phyloP scores from a whole-genome alignment of 345 rosid genomes.

The Triadica sebifera region DNA sequence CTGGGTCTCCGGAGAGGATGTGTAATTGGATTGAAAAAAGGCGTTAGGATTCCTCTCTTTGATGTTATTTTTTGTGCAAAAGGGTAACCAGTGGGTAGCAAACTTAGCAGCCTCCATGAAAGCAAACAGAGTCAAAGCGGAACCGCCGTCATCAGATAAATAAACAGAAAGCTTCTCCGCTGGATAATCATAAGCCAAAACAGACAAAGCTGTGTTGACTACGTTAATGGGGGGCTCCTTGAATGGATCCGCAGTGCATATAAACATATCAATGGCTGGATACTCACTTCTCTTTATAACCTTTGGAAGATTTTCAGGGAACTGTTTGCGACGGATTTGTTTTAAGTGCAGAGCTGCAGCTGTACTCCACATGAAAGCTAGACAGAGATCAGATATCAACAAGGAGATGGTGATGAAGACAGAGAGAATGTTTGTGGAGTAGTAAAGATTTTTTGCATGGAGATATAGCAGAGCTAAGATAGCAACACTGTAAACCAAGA shows the following conservation, averaged over 20 bases:
- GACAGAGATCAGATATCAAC: constrained; percentile 47
- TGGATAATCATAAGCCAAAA: constrained; percentile 81
- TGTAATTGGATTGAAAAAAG: not conserved
- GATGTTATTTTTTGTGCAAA: constrained; percentile 6
- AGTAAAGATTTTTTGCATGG: constrained; percentile 28
- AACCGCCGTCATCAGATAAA: constrained; percentile 31
- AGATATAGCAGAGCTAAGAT: constrained; percentile 11
- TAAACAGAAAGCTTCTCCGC: constrained; percentile 58
- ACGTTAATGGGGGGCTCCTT: constrained; percentile 38
- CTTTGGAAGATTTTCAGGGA: constrained; percentile 15
- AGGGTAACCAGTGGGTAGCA: constrained; percentile 26
- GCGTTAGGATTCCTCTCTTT: constrained; percentile 14
- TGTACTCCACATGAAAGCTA: constrained; percentile 64
- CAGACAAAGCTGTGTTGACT: constrained; percentile 71
- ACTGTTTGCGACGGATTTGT: constrained; percentile 43
- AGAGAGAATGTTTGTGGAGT: constrained; percentile 15
- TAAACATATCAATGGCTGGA: constrained; percentile 51
- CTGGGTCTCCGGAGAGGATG: not conserved
- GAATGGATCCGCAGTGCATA: constrained; percentile 43
- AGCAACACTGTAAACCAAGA: constrained; percentile 13
- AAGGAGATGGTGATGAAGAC: constrained; percentile 23
- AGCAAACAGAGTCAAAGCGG: constrained; percentile 22
- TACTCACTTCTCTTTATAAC: constrained; percentile 7
- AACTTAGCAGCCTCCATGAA: constrained; percentile 29
- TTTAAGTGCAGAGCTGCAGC: constrained; percentile 35